Conservation (phyloP, 306 rosid genomes). For the Urtica urens region DNA sequence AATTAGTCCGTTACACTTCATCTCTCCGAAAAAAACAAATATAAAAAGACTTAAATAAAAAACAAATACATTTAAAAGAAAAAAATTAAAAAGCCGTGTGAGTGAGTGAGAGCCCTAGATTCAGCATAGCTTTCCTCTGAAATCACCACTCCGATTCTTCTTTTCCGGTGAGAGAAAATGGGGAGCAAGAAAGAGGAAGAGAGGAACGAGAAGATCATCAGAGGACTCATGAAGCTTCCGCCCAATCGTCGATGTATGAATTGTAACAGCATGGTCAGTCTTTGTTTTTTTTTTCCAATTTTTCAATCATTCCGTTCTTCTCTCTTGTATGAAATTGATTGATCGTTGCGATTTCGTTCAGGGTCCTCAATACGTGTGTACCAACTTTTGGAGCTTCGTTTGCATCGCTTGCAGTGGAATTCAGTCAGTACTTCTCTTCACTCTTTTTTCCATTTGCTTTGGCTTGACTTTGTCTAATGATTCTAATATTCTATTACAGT, state of each 20-base stretch:
- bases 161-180: conserved; percentile 28
- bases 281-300: too few relatives aligned
- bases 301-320: background rate
- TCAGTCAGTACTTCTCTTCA: conserved; percentile 44
- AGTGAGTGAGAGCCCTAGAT: too few relatives aligned
- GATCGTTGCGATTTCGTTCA: conserved; percentile 8
- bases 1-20: too few relatives aligned
- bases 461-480: background rate
- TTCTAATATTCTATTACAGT: too few relatives aligned
- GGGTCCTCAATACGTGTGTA: conserved; percentile 87
- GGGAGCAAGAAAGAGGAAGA: conserved; percentile 67
- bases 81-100: too few relatives aligned
- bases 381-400: conserved; percentile 62
- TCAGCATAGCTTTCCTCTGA: too few relatives aligned
- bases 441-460: background rate
- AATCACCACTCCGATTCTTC: too few relatives aligned
- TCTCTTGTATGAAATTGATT: background rate
- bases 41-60: too few relatives aligned
- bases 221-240: conserved; percentile 86
- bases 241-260: conserved; percentile 75
- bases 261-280: conserved; percentile 56
- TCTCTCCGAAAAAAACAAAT: too few relatives aligned
- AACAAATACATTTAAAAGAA: too few relatives aligned
- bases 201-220: conserved; percentile 71
- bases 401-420: conserved; percentile 79